Conservation (phyloP, 345 rosid genomes). For the Eucalyptus virginea region DNA sequence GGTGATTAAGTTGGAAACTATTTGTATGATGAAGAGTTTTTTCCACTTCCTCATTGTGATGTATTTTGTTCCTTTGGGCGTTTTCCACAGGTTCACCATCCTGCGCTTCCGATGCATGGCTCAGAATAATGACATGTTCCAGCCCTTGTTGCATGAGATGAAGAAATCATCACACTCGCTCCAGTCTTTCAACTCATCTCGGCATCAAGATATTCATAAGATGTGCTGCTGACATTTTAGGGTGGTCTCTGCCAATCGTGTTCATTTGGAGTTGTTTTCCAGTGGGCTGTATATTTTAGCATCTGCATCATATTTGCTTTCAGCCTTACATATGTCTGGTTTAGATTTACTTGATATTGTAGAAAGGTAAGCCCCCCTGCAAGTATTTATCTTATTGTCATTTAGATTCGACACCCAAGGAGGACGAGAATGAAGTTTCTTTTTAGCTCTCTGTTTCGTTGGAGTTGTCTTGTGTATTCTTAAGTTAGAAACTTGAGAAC, state of each 20-base stretch:
- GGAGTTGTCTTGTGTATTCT: background rate
- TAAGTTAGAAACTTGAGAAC: background rate
- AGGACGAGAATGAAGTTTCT: background rate
- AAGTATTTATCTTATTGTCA: background rate
- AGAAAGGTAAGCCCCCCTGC: background rate
- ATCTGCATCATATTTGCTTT: background rate
- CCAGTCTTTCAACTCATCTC: background rate
- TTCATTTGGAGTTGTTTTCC: background rate
- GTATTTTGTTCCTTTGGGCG: background rate
- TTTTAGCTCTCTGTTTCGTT: background rate
- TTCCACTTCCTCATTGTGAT: background rate
- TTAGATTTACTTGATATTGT: background rate
- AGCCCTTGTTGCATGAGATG: background rate
- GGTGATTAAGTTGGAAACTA: background rate
- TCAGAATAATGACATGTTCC: conserved; percentile 20
- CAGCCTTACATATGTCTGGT: background rate
- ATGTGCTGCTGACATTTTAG: background rate
- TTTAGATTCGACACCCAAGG: background rate
- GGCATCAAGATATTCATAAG: background rate
- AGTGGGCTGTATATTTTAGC: background rate
- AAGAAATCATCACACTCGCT: background rate
- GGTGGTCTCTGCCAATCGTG: background rate
- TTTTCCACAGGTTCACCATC: conserved; percentile 44
- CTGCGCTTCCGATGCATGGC: conserved; percentile 60
- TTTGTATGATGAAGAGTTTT: background rate